Evolutionary conservation across 768 basidiomycete genomes (phyloP).

Genomic region (Panus rudis): DNA sequence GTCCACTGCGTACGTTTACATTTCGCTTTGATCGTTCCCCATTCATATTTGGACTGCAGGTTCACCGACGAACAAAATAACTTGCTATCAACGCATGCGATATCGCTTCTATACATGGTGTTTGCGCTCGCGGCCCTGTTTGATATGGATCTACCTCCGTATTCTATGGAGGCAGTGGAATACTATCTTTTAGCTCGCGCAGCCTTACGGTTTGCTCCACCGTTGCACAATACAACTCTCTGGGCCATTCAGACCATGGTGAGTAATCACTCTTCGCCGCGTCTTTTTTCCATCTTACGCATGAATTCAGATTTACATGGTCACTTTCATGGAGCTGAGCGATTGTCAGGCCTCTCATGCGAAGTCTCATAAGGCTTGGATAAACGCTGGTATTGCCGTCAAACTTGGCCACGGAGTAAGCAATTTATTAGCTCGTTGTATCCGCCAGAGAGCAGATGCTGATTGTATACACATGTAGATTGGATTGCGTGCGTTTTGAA

Average conservation of each 20-base stretch:
- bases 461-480: no score
- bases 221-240: conserved; percentile 45
- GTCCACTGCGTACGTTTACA: conserved; percentile 32
- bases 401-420: conserved; percentile 55
- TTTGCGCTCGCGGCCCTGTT: conserved; percentile 64
- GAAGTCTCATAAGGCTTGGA: conserved; percentile 44
- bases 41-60: neutral
- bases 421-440: conserved; percentile 9
- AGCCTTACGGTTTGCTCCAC: conserved; percentile 40
- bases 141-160: conserved; percentile 41
- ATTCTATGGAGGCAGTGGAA: conserved; percentile 48
- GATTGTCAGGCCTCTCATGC: conserved; percentile 38
- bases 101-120: conserved; percentile 58
- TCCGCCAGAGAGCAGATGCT: conserved; percentile 32
- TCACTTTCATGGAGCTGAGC: conserved; percentile 47
- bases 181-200: conserved; percentile 56
- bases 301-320: conserved; percentile 32
- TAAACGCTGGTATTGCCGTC: conserved; percentile 51
- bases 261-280: conserved; percentile 16
- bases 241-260: conserved; percentile 51
- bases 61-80: conserved; percentile 32
- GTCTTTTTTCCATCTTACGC: conserved; percentile 21
- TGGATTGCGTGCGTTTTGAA: conserved; percentile 7
- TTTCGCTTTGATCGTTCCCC: neutral
- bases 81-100: conserved; percentile 39